These are phyloP conservation scores for Neospermospora avenae DNA, from an alignment of 2,329 filamentous ascomycete species.

Conservation along the genomic window DNA sequence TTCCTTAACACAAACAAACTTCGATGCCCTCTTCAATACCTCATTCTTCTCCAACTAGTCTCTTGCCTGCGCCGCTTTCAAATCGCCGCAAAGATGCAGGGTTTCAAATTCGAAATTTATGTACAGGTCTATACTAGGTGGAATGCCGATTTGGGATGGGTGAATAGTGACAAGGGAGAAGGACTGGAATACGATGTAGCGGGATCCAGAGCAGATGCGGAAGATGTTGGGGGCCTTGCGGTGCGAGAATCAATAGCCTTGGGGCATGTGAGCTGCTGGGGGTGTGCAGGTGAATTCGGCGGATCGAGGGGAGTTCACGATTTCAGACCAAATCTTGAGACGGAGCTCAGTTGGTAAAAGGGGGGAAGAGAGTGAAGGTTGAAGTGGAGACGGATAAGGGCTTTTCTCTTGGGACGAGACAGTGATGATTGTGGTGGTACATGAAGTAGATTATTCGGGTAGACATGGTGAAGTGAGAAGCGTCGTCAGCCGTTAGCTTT, in stretches of 20 bases:
- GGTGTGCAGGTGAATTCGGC: conserved; percentile 20
- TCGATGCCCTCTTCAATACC: conserved; percentile 14
- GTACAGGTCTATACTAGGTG: conserved; percentile 9
- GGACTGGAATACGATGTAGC: conserved; percentile 18
- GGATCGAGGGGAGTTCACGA: conserved; percentile 11
- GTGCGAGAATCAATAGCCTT: conserved; percentile 21
- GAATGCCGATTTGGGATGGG: conserved; percentile 6
- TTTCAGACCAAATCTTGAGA: conserved; percentile 19
- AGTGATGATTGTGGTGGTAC: conserved; percentile 19
- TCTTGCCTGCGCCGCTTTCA: conserved; percentile 5
- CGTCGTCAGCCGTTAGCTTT: neutral
- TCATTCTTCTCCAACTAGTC: conserved; percentile 17
- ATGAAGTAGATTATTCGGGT: conserved; percentile 16
- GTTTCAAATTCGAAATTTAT: conserved; percentile 20
- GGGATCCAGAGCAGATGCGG: conserved; percentile 23
- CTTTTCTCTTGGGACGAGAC: neutral
- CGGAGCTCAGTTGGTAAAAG: conserved; percentile 21
- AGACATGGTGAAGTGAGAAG: conserved; percentile 11
- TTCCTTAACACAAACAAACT: conserved; percentile 11
- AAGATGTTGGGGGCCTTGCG: conserved; percentile 19
- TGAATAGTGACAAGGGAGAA: conserved; percentile 31
- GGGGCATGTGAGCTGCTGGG: conserved; percentile 3
- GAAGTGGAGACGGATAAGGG: neutral
- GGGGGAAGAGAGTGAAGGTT: conserved; percentile 19
- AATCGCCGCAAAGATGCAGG: conserved; percentile 13